A percentile compares a stretch with the other conserved stretches of the same genome.
Conservation (phyloP, 805 yeast species). For the Monosporozyma aquatica region DNA sequence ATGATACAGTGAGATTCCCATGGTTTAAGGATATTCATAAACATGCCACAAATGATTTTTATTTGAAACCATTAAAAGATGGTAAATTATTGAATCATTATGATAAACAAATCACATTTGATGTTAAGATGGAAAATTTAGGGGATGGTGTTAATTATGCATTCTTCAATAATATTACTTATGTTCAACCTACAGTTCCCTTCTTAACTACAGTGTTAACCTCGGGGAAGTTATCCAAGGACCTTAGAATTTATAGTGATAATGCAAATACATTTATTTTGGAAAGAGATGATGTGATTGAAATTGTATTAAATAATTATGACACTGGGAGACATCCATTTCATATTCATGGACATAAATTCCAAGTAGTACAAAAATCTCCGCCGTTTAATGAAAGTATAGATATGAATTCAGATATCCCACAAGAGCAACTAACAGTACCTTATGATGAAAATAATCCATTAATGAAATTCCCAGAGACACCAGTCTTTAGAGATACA, state of each 20-base stretch:
- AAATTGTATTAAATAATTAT: slow-evolving; percentile 65
- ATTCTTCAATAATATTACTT: slow-evolving; percentile 60
- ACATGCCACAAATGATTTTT: slow-evolving; percentile 28
- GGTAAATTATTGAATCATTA: slow-evolving; percentile 45
- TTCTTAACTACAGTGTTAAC: slow-evolving; percentile 55
- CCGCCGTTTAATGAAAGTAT: slow-evolving; percentile 34
- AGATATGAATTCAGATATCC: slow-evolving; percentile 12
- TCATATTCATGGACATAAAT: slow-evolving; percentile 68
- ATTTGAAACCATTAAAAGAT: slow-evolving; percentile 35
- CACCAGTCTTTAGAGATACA: slow-evolving; percentile 65
- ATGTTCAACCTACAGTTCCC: slow-evolving; percentile 61
- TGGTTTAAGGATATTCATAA: slow-evolving; percentile 10
- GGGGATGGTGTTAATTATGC: slow-evolving; percentile 74
- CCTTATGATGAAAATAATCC: slow-evolving; percentile 45
- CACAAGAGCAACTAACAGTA: slow-evolving; percentile 30
- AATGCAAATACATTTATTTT: slow-evolving; percentile 58
- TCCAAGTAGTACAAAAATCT: slow-evolving; percentile 53
- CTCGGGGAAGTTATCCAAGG: slow-evolving; percentile 47
- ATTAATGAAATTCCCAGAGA: slow-evolving; percentile 40
- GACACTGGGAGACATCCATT: slow-evolving; percentile 77
- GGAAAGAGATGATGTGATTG: slow-evolving; percentile 54
- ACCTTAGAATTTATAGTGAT: slow-evolving; percentile 62
- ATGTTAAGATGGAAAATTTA: slow-evolving; percentile 55
- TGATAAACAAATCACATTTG: slow-evolving; percentile 51
- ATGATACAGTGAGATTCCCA: background rate